Base-by-base conservation (phyloP, 1,284 basidiomycete genomes). In the Neonothopanus nambi region DNA sequence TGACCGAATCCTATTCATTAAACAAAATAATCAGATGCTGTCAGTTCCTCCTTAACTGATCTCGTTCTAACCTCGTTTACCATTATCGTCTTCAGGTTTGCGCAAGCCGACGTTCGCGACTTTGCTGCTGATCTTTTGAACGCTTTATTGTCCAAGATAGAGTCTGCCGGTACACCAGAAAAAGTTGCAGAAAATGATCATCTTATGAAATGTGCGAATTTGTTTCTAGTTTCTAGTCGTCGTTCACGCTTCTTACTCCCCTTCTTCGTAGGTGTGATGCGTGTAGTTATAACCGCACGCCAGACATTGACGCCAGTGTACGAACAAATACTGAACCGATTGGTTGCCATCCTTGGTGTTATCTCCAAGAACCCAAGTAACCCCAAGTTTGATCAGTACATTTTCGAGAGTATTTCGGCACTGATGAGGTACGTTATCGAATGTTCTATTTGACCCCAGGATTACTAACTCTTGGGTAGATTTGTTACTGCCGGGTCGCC, bases 101-200 rank as follows among this genome's bases (percentile, higher is more conserved):
- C 85, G 0, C 86, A 93, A 63, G 82, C 82, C 13, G 96, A 99
- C 66, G 83, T 98, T 21, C 86, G 88, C 50, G 90, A 92, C 2
- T 85, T 91, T 61, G 91, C 94, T 3, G 80, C 85, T 20, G 77
- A 80, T 43, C 80, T 98, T 55, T 71, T 99, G 36, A 79, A 87
- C 65, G 87, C 87, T 2, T 74, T 98, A 3, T 81, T 99, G 60
- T 71, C 73, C 39, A 94, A 91, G 67, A 91, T 98, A 49, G 91
- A 95, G 67, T 74, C 78, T 37, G 90, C 87, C n/a, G 79, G 79
- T 0, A 91, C 92, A 1, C 88, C 96, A 0, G 93, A 98, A 67
- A 97, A 97, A 75, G 83, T 98, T 24, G 93, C 97, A 0, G 95
- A 98, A 69, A 99, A 99, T 65, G 96, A 99, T 68, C 93, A 97